A percentile compares a stretch with the other conserved stretches of the same genome.
Evolutionary conservation across 306 rosid genomes (phyloP).

Genomic region (Vicia faba): DNA sequence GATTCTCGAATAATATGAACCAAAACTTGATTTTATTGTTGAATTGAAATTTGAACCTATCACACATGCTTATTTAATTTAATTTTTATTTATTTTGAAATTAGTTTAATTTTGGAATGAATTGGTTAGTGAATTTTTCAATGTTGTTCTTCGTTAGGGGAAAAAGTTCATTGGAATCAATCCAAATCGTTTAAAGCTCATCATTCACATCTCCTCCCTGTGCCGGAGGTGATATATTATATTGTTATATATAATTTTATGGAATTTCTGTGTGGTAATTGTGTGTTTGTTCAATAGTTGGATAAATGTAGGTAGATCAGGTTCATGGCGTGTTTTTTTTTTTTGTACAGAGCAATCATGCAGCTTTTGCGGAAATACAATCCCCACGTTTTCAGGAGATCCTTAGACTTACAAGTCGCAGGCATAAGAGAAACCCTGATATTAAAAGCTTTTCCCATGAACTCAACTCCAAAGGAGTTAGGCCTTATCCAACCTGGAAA

Average conservation of each 20-base stretch:
- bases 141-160: slow-evolving; percentile 43
- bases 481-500: slow-evolving; percentile 78
- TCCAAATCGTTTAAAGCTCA: slow-evolving; percentile 57
- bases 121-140: not conserved
- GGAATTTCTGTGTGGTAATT: not conserved
- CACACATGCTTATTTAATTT: slow-evolving; percentile 10
- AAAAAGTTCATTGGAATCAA: slow-evolving; percentile 48
- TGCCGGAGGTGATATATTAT: slow-evolving; percentile 60
- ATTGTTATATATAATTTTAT: slow-evolving; percentile 6
- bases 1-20: too few species aligned
- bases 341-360: slow-evolving; percentile 59
- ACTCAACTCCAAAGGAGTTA: slow-evolving; percentile 89
- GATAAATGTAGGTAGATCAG: slow-evolving; percentile 50
- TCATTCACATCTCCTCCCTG: slow-evolving; percentile 52
- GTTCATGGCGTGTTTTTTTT: slow-evolving; percentile 43
- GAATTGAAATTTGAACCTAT: not conserved
- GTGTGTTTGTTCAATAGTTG: slow-evolving; percentile 25
- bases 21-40: too few species aligned
- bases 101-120: too few species aligned
- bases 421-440: slow-evolving; percentile 61
- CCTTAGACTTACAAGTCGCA: slow-evolving; percentile 80
- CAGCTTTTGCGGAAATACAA: slow-evolving; percentile 73
- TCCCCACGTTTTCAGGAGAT: slow-evolving; percentile 92
- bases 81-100: too few species aligned
- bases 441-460: slow-evolving; percentile 96